These are phyloP conservation scores for Ulota crispa DNA, from an alignment of 225 moss, liverwort and hornwort species.

Conservation along the genomic window DNA sequence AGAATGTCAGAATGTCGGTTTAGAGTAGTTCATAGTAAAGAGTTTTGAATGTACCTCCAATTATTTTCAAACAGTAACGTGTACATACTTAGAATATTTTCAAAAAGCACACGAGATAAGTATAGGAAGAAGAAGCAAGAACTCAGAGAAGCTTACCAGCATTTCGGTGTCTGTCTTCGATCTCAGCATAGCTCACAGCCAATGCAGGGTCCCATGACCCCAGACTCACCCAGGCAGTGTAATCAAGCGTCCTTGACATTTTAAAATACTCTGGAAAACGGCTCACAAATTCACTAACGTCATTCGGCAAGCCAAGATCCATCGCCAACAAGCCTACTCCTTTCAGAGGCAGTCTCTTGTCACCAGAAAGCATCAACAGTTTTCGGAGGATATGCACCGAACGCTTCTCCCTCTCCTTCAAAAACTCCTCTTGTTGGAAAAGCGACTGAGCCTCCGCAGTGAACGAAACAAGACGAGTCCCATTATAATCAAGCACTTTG, in stretches of 20 bases:
- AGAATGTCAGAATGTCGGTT: not conserved
- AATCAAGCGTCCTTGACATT: slow-evolving; percentile 31
- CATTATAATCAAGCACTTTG: slow-evolving; percentile 41
- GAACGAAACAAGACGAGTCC: slow-evolving; percentile 35
- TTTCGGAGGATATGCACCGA: slow-evolving; percentile 43
- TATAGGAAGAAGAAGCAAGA: not conserved
- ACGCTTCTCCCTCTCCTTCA: slow-evolving; percentile 31
- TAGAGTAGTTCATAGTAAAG: not conserved
- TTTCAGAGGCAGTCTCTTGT: slow-evolving; percentile 35
- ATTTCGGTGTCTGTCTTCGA: slow-evolving; percentile 37
- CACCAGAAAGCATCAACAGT: slow-evolving; percentile 49
- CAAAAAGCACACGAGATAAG: not conserved
- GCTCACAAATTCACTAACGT: slow-evolving; percentile 19
- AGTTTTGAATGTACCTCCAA: not conserved
- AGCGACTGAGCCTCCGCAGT: slow-evolving; percentile 55
- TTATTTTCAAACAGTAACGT: not conserved
- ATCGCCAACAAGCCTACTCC: slow-evolving; percentile 32
- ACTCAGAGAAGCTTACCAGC: slow-evolving; percentile 30
- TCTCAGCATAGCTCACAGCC: slow-evolving; percentile 45
- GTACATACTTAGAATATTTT: not conserved
- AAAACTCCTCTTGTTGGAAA: slow-evolving; percentile 33
- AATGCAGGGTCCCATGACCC: slow-evolving; percentile 33
- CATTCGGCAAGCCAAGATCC: slow-evolving; percentile 44
- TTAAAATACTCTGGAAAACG: slow-evolving; percentile 25
- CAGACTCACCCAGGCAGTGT: slow-evolving; percentile 27